Percentiles rank a stretch among this genome's conserved stretches.
Conservation (phyloP, 2,329 filamentous ascomycete genomes). For the Raffaelea ambrosiae region DNA sequence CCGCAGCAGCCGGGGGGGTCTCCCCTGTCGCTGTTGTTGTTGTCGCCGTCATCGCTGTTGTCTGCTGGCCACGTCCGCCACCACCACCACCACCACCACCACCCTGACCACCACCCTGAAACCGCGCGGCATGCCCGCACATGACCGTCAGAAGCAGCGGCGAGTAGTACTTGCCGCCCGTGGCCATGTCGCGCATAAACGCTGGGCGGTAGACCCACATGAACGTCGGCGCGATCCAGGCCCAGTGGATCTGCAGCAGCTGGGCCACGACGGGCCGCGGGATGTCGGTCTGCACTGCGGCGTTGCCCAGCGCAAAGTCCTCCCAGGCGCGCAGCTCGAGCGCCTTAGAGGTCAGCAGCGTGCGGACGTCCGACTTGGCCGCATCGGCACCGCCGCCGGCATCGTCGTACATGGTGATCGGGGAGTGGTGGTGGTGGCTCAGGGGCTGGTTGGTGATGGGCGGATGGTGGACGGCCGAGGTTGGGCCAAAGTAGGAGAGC, state of each 20-base stretch:
- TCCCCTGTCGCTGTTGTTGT: background rate
- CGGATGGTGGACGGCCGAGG: constrained; percentile 19
- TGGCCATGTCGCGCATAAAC: constrained; percentile 20
- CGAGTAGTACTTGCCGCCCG: constrained; percentile 19
- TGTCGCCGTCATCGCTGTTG: background rate
- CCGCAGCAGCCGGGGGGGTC: no score
- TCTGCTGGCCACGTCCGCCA: background rate
- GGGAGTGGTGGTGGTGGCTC: no score
- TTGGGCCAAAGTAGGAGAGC: constrained; percentile 19
- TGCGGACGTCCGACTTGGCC: constrained; percentile 11
- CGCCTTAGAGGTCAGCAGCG: constrained; percentile 14
- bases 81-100: no score
- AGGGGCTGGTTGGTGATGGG: background rate
- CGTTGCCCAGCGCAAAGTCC: constrained; percentile 18
- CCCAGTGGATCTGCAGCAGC: constrained; percentile 17
- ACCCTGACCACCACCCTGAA: constrained; percentile 9
- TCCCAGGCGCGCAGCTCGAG: constrained; percentile 16
- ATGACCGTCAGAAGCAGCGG: constrained; percentile 19
- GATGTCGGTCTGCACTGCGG: constrained; percentile 15
- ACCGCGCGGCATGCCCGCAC: constrained; percentile 18
- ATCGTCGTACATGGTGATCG: no score
- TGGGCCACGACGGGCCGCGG: constrained; percentile 12
- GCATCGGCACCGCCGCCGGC: no score
- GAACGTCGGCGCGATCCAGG: constrained; percentile 19
- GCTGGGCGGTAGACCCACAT: constrained; percentile 21